Evolutionary conservation across 257 asterid genomes (phyloP).

Genomic region (Marsdenia floribunda): DNA sequence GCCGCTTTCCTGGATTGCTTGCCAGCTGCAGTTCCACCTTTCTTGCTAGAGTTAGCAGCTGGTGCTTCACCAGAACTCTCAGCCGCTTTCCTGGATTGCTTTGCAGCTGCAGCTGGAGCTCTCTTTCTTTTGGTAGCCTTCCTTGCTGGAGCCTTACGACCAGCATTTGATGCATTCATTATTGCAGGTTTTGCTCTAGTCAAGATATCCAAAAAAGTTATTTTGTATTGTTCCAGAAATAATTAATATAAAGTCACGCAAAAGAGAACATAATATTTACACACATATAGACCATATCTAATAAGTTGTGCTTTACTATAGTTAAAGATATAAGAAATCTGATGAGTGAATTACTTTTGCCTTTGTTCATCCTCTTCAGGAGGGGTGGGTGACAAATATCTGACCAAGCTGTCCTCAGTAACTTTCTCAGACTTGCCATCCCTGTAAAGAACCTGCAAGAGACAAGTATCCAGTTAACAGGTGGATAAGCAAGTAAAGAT

Average conservation of each 20-base stretch:
- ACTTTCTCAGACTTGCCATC: neutral
- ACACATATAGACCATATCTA: neutral
- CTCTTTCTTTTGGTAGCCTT: neutral
- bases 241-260: neutral
- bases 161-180: constrained; percentile 3
- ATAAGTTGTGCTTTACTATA: neutral
- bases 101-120: neutral
- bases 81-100: neutral
- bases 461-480: neutral
- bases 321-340: neutral
- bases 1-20: neutral
- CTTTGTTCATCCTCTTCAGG: neutral
- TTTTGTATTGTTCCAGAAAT: neutral
- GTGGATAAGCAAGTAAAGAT: neutral
- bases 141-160: neutral
- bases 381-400: neutral
- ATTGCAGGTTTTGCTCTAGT: neutral
- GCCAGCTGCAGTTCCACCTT: neutral
- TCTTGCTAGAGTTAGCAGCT: neutral
- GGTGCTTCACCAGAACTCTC: neutral
- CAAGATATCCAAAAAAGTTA: neutral
- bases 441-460: constrained; percentile 3
- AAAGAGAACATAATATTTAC: neutral
- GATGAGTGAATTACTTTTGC: constrained; percentile 8
- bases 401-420: too few species aligned